phyloP scores from a whole-genome alignment of 257 asterid genomes.

The Capsicum rhomboideum region DNA sequence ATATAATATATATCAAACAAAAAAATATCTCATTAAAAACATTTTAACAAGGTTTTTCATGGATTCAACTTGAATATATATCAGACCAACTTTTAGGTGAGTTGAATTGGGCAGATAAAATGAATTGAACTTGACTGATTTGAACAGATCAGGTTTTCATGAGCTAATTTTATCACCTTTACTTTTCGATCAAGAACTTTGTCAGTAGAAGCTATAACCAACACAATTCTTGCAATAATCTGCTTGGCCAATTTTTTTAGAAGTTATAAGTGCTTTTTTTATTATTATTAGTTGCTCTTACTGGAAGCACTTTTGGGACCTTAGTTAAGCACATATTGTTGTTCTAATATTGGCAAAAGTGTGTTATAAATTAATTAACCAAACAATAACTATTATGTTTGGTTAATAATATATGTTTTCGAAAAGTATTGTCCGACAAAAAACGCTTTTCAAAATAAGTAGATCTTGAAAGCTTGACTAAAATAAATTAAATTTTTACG shows the following conservation, averaged over 20 bases:
- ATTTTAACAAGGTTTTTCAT: no score
- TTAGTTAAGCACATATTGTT: not conserved
- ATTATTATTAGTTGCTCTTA: no score
- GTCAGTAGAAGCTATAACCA: not conserved
- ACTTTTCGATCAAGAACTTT: not conserved
- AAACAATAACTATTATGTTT: no score
- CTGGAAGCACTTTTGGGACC: not conserved
- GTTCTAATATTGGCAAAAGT: not conserved
- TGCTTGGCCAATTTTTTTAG: not conserved
- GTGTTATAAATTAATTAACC: not conserved
- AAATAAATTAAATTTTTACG: not conserved
- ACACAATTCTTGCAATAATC: not conserved
- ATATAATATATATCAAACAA: no score
- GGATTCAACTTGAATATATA: no score
- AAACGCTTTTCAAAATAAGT: not conserved
- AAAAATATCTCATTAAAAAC: no score
- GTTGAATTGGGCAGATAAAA: not conserved
- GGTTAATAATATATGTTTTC: no score
- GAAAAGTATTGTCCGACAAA: no score
- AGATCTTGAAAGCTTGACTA: not conserved
- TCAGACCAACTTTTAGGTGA: no score
- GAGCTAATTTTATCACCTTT: not conserved
- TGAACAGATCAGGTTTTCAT: not conserved
- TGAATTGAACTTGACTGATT: not conserved
- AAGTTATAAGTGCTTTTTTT: not conserved